phyloP scores from a whole-genome alignment of 176 grass and related monocot genomes.

The Hsuehochloa calcarea region DNA sequence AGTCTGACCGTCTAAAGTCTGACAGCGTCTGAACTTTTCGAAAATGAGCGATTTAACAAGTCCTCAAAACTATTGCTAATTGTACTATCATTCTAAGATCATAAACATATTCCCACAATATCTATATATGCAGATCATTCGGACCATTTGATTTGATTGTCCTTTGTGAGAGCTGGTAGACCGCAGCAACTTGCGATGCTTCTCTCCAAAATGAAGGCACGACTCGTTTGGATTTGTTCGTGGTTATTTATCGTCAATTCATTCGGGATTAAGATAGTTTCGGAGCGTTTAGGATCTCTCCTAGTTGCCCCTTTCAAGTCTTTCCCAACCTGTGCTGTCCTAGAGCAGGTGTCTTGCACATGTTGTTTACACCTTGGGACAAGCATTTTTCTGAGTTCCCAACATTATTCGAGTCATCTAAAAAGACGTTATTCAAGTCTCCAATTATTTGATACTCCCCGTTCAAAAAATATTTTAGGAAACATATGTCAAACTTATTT shows the following conservation, averaged over 20 bases:
- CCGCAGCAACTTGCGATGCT: slow-evolving; percentile 26
- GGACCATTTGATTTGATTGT: slow-evolving; percentile 5
- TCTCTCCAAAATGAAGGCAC: slow-evolving; percentile 12
- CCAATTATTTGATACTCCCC: not conserved
- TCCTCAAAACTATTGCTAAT: too few species aligned
- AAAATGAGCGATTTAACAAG: too few species aligned
- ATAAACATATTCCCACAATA: too few species aligned
- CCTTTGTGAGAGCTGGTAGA: slow-evolving; percentile 16
- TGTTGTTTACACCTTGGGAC: slow-evolving; percentile 6
- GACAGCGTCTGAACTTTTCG: too few species aligned
- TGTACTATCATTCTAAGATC: too few species aligned
- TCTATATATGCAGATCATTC: slow-evolving; percentile 16
- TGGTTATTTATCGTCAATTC: slow-evolving; percentile 26
- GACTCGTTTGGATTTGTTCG: not conserved
- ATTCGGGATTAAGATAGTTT: slow-evolving; percentile 39
- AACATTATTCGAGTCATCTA: not conserved
- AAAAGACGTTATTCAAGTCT: not conserved
- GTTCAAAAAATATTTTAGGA: too few species aligned
- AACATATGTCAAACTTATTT: too few species aligned
- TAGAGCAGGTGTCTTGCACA: slow-evolving; percentile 15
- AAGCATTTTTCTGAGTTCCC: not conserved
- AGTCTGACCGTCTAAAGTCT: too few species aligned
- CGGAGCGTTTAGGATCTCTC: slow-evolving; percentile 29
- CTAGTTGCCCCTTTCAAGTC: slow-evolving; percentile 21
- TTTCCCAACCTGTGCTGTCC: slow-evolving; percentile 3